Evolutionary conservation across 164 flowering plant species (phyloP).

Genomic region (Sextonia rubra): DNA sequence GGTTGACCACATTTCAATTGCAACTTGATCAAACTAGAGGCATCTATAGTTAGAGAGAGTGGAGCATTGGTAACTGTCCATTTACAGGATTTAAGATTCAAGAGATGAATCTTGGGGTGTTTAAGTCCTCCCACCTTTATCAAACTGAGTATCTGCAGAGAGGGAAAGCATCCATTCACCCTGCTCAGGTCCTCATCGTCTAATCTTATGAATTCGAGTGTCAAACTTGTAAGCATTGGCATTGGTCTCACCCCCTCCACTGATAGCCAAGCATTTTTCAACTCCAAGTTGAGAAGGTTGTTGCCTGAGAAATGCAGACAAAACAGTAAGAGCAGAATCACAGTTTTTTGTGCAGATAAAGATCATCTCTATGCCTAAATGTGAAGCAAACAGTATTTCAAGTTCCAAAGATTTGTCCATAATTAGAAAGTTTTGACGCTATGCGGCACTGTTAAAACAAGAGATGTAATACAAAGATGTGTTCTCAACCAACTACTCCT

Average conservation of each 20-base stretch:
- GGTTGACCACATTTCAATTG: slow-evolving; percentile 36
- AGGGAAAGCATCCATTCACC: slow-evolving; percentile 40
- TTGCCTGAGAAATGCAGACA: slow-evolving; percentile 26
- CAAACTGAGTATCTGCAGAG: slow-evolving; percentile 33
- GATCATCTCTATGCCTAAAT: background rate
- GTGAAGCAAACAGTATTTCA: background rate
- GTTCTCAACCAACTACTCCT: too few species aligned
- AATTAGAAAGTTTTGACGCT: background rate
- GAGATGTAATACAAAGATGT: too few species aligned
- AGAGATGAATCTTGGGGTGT: slow-evolving; percentile 37
- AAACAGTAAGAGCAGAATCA: too few species aligned
- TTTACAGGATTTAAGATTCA: slow-evolving; percentile 36
- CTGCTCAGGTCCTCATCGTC: slow-evolving; percentile 46
- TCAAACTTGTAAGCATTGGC: slow-evolving; percentile 38
- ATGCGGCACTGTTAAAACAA: background rate
- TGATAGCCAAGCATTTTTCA: slow-evolving; percentile 56
- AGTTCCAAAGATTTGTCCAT: background rate
- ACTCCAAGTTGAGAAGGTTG: slow-evolving; percentile 27
- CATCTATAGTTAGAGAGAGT: slow-evolving; percentile 27
- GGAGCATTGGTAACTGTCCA: slow-evolving; percentile 46
- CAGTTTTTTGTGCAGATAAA: background rate
- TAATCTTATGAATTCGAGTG: slow-evolving; percentile 39
- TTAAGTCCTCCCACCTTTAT: slow-evolving; percentile 44
- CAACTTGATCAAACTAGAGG: slow-evolving; percentile 36
- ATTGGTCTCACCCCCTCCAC: slow-evolving; percentile 39